phyloP scores from a whole-genome alignment of 2,329 filamentous ascomycete species.

The Trichoderma polysporum region DNA sequence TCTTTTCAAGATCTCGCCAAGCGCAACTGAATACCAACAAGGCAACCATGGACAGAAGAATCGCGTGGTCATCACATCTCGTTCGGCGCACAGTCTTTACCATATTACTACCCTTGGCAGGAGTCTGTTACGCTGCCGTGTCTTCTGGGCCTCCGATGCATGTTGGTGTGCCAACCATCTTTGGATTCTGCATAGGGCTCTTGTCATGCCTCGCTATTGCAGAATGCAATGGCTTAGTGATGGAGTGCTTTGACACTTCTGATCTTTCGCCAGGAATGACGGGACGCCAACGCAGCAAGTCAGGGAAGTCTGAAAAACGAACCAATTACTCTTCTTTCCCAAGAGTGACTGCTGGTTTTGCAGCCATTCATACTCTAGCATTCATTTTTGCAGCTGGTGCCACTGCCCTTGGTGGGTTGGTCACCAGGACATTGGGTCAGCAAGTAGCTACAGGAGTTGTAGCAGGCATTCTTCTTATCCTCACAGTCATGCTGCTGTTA shows the following conservation, averaged over 20 bases:
- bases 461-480: conserved; percentile 62
- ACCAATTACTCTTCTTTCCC: conserved; percentile 78
- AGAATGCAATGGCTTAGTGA: conserved; percentile 74
- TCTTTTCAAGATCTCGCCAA: conserved; percentile 65
- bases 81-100: conserved; percentile 68
- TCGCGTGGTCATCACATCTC: conserved; percentile 72
- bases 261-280: conserved; percentile 73
- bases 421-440: conserved; percentile 65
- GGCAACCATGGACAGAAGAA: conserved; percentile 62
- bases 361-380: conserved; percentile 66
- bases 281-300: conserved; percentile 48
- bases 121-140: conserved; percentile 65
- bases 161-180: conserved; percentile 62
- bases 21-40: conserved; percentile 61
- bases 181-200: conserved; percentile 67
- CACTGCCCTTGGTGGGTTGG: conserved; percentile 66
- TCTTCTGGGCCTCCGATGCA: conserved; percentile 62
- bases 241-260: conserved; percentile 80
- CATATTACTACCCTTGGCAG: conserved; percentile 63
- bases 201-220: conserved; percentile 71
- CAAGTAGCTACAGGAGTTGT: conserved; percentile 67
- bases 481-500: conserved; percentile 62
- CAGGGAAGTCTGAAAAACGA: conserved; percentile 41
- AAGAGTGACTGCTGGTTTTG: conserved; percentile 69
- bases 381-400: conserved; percentile 69